phyloP scores from a whole-genome alignment of 352 stramenopile genomes.

The Lagenidium giganteum region DNA sequence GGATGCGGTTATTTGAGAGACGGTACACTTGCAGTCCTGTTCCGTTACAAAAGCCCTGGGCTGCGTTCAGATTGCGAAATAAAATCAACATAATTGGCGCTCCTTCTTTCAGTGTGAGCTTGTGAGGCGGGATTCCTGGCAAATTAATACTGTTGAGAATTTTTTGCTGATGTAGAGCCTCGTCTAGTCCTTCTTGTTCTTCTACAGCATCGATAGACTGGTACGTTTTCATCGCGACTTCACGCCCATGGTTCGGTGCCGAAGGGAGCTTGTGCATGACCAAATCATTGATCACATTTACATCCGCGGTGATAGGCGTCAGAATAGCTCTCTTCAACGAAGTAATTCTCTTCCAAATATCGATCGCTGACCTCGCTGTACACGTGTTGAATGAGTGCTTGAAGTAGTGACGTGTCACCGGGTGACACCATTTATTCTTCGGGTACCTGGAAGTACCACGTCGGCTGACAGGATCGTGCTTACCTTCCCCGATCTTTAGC shows the following conservation, averaged over 20 bases:
- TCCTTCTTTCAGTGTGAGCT: conserved; percentile 15
- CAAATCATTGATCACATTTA: conserved; percentile 1
- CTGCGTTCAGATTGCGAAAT: conserved; percentile 23
- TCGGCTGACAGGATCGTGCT: neutral
- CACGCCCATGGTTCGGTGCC: too few relatives aligned
- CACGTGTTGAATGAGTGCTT: neutral
- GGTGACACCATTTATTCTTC: neutral
- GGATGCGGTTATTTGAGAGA: conserved; percentile 14
- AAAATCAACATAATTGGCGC: conserved; percentile 24
- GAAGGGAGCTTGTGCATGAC: too few relatives aligned
- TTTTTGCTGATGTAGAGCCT: too few relatives aligned
- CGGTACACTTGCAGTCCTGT: conserved; percentile 18
- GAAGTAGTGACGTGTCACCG: too few relatives aligned
- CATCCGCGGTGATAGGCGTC: neutral
- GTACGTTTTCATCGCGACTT: too few relatives aligned
- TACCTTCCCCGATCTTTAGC: conserved; percentile 3
- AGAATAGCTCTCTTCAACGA: conserved; percentile 3
- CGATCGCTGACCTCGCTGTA: neutral
- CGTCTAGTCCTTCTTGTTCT: too few relatives aligned
- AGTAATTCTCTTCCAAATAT: conserved; percentile 1
- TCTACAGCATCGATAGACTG: too few relatives aligned
- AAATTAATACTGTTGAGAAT: conserved; percentile 13
- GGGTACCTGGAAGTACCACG: too few relatives aligned
- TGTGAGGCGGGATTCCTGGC: conserved; percentile 23
- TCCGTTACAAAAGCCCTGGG: conserved; percentile 18